Evolutionary conservation across 2,329 filamentous ascomycete species (phyloP).

Genomic region (Neopestalotiopsis rosae): DNA sequence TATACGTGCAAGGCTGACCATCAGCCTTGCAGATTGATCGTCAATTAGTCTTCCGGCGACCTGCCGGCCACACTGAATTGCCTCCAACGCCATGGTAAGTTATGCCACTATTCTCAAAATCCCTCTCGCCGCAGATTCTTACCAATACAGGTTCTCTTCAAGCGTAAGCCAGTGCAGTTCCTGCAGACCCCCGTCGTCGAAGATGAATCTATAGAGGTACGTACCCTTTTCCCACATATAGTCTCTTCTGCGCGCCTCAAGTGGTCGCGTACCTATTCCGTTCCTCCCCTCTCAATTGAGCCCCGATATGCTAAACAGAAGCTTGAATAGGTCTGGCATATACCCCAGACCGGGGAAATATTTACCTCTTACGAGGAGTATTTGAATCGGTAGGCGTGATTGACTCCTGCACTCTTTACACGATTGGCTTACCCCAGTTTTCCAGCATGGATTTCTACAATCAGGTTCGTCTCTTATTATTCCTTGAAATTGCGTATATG

Average conservation of each 20-base stretch:
- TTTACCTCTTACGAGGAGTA: conserved; percentile 91
- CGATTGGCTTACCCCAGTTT: conserved; percentile 36
- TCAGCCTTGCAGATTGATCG: conserved; percentile 49
- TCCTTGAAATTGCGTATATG: too few relatives aligned
- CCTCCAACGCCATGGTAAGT: conserved; percentile 40
- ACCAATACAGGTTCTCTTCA: conserved; percentile 80
- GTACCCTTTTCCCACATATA: conserved; percentile 31
- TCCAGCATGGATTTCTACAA: conserved; percentile 89
- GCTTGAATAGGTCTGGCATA: conserved; percentile 81
- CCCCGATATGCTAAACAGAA: conserved; percentile 19
- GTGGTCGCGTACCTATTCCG: conserved; percentile 17
- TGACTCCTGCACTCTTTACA: conserved; percentile 12
- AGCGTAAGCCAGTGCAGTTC: conserved; percentile 92
- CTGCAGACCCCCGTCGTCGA: conserved; percentile 73
- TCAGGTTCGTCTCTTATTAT: conserved; percentile 62
- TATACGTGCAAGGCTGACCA: conserved; percentile 39
- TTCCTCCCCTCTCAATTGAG: neutral
- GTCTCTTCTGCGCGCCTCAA: conserved; percentile 21
- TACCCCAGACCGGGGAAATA: conserved; percentile 86
- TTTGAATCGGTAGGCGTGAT: conserved; percentile 70
- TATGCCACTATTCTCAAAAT: conserved; percentile 24
- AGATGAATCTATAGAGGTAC: conserved; percentile 84
- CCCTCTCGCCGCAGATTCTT: conserved; percentile 21
- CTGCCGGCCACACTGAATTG: conserved; percentile 8
- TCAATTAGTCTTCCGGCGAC: conserved; percentile 21